phyloP scores from a whole-genome alignment of 2,329 filamentous ascomycete genomes.

The Colletotrichum godetiae region DNA sequence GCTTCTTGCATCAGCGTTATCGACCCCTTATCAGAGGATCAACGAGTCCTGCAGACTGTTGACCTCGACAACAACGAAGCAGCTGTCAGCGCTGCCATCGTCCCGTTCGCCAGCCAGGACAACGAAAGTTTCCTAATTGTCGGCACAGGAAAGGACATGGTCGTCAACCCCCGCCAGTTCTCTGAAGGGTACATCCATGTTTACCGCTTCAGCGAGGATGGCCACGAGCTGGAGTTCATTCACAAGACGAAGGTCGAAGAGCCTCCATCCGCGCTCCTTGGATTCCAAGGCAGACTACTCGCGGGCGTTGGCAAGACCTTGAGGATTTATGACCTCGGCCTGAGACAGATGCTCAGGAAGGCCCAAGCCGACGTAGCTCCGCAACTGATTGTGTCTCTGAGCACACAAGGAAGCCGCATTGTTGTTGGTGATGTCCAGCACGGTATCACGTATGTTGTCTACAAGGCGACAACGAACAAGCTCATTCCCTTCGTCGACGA shows the following conservation, averaged over 20 bases:
- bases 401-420: slow-evolving; percentile 91
- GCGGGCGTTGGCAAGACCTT: slow-evolving; percentile 87
- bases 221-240: slow-evolving; percentile 90
- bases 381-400: slow-evolving; percentile 87
- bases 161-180: slow-evolving; percentile 79
- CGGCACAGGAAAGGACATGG: slow-evolving; percentile 92
- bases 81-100: slow-evolving; percentile 85
- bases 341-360: slow-evolving; percentile 93
- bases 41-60: slow-evolving; percentile 77
- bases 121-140: slow-evolving; percentile 93
- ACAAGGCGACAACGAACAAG: slow-evolving; percentile 91
- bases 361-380: slow-evolving; percentile 83
- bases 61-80: slow-evolving; percentile 92
- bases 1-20: slow-evolving; percentile 95
- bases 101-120: slow-evolving; percentile 88
- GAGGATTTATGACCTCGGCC: slow-evolving; percentile 90
- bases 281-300: slow-evolving; percentile 90
- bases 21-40: slow-evolving; percentile 82
- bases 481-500: slow-evolving; percentile 96
- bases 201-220: slow-evolving; percentile 88
- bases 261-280: slow-evolving; percentile 88
- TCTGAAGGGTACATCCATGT: slow-evolving; percentile 89
- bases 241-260: slow-evolving; percentile 95
- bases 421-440: slow-evolving; percentile 94
- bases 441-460: slow-evolving; percentile 90